Evolutionary conservation across 148 eudicot species (phyloP).

Genomic region (Rhododendron mucronatum): DNA sequence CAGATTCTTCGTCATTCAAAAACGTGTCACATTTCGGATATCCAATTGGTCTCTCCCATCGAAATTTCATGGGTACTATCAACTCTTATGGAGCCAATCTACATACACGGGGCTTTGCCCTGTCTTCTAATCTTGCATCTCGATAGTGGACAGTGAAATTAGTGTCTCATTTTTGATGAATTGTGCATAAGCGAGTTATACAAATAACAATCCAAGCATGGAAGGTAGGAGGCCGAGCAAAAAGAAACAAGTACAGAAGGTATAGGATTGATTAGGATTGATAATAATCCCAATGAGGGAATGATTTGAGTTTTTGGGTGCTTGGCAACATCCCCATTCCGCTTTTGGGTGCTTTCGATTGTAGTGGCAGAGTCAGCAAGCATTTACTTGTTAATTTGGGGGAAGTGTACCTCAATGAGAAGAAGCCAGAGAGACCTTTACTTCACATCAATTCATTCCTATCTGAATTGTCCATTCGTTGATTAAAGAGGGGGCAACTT

Average conservation of each 20-base stretch:
- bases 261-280: background rate
- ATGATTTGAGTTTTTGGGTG: background rate
- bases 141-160: background rate
- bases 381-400: background rate
- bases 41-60: too few species aligned
- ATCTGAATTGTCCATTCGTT: background rate
- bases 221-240: background rate
- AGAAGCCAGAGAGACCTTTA: background rate
- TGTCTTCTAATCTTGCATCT: background rate
- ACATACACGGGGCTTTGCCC: background rate
- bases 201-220: background rate
- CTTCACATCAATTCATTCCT: background rate
- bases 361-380: slow-evolving; percentile 10
- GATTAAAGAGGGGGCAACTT: background rate
- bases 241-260: background rate
- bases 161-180: background rate
- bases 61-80: background rate
- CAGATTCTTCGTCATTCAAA: too few species aligned
- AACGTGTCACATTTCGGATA: background rate
- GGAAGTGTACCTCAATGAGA: background rate
- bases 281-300: background rate
- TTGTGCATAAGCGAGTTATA: background rate
- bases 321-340: background rate
- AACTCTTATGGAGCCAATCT: background rate
- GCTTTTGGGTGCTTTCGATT: background rate